These are phyloP conservation scores for Populus ilicifolia DNA, from an alignment of 345 rosid species.

Conservation along the genomic window DNA sequence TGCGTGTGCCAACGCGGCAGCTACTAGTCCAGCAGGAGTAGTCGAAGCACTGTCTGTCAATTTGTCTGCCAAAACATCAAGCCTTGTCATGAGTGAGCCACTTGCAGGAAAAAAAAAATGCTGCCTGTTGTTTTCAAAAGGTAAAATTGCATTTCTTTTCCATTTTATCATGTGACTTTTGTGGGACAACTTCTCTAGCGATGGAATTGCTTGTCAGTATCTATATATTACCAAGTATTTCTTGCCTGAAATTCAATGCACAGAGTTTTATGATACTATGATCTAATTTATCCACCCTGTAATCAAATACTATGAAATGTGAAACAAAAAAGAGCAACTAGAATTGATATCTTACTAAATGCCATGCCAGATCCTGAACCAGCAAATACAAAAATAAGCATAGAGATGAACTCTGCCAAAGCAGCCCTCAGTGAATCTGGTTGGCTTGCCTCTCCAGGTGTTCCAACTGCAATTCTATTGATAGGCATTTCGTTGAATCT, in stretches of 20 bases:
- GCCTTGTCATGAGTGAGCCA: not conserved
- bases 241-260: not conserved
- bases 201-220: not conserved
- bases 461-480: slow-evolving; percentile 52
- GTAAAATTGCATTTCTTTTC: not conserved
- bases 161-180: not conserved
- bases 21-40: slow-evolving; percentile 23
- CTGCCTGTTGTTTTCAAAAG: too few relatives aligned
- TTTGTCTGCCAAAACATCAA: slow-evolving; percentile 21
- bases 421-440: slow-evolving; percentile 70
- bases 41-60: slow-evolving; percentile 26
- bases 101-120: not conserved
- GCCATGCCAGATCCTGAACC: slow-evolving; percentile 95
- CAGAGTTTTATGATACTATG: not conserved
- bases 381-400: slow-evolving; percentile 76
- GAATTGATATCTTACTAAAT: slow-evolving; percentile 38
- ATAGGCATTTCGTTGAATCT: slow-evolving; percentile 45
- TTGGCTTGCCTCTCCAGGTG: slow-evolving; percentile 56
- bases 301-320: not conserved
- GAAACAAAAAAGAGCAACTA: not conserved
- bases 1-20: slow-evolving; percentile 20
- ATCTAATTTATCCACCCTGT: not conserved
- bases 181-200: too few relatives aligned
- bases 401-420: slow-evolving; percentile 65
- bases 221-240: not conserved